Base-by-base conservation (phyloP, 2,329 filamentous ascomycete genomes). In the Calonectria crousiana region DNA sequence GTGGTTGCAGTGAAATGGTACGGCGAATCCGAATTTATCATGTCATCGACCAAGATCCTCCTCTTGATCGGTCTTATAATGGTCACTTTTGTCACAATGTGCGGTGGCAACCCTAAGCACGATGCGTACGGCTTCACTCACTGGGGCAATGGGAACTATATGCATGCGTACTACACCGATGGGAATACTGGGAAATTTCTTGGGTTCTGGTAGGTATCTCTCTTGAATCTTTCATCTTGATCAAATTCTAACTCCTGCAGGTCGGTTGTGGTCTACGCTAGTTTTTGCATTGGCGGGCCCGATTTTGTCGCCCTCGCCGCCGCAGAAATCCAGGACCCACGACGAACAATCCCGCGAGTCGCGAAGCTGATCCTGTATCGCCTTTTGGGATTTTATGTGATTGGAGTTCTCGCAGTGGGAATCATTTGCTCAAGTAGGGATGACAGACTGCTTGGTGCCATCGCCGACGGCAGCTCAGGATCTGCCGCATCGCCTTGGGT, bases 341-440 rank as follows among this genome's bases (percentile, higher is more conserved):
- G 92, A 34, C 83, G 84, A 8, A 89, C 91, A 26, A 90, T 95
- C 84, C 93, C 93, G 0, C 89, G 88, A 71, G 93, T 93, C 0
- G 94, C 90, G 84, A 94, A 93, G 75, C 90, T 91, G 34, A 92
- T 94, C n/a, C 94, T 94, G 84, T 94, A 92, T 82, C 91, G 93
- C 49, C 86, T 95, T 32, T 92, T 92, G 0, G 84, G 88, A 0
- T 94, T 95, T 84, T 95, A 94, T 84, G 88, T 94, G 20, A 87
- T 94, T 84, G 71, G 85, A 87, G 88, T 92, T 41, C 89, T 91
- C 64, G 85, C 86, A 6, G 88, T 89, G 6, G 85, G 88, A 10
- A 87, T 91, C 47, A 84, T 89, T 13, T 84, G 89, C 41, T 89
- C 89, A 76, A 89, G 83, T 85, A 90, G 85, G 73, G 87, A 83